Percentiles rank a stretch among this genome's conserved stretches.
Conservation (phyloP, 2,329 filamentous ascomycete species). For the Epicoccum sorghinum region DNA sequence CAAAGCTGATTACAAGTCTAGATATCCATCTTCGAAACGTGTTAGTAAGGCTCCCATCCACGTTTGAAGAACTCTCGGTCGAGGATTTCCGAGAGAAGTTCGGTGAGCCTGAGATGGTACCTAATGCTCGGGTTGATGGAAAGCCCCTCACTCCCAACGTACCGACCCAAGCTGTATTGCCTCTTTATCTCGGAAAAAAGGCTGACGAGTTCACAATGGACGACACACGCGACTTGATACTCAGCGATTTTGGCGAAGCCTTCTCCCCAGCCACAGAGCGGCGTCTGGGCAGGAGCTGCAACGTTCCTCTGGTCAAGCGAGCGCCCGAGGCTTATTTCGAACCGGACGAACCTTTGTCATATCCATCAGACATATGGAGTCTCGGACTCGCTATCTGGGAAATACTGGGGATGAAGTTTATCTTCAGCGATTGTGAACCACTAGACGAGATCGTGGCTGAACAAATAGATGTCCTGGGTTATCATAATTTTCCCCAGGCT, state of each 20-base stretch:
- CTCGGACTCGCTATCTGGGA: constrained; percentile 23
- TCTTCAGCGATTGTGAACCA: constrained; percentile 17
- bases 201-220: constrained; percentile 14
- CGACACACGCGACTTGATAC: constrained; percentile 15
- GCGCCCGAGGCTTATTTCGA: constrained; percentile 19
- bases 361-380: constrained; percentile 21
- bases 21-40: constrained; percentile 15
- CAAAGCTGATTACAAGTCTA: constrained; percentile 3
- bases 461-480: constrained; percentile 18
- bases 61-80: constrained; percentile 15
- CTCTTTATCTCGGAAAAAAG: constrained; percentile 18
- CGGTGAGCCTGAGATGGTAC: constrained; percentile 15
- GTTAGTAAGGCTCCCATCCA: constrained; percentile 14
- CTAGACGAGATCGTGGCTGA: constrained; percentile 17
- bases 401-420: constrained; percentile 18
- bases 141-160: constrained; percentile 13
- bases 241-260: constrained; percentile 20
- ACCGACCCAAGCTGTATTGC: constrained; percentile 12
- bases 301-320: constrained; percentile 15
- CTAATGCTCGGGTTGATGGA: constrained; percentile 11
- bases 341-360: constrained; percentile 15
- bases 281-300: constrained; percentile 17
- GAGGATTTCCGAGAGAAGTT: constrained; percentile 14
- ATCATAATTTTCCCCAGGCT: constrained; percentile 12
- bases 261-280: constrained; percentile 16